phyloP scores from a whole-genome alignment of 139 green algal species.

The Microglena sp. region DNA sequence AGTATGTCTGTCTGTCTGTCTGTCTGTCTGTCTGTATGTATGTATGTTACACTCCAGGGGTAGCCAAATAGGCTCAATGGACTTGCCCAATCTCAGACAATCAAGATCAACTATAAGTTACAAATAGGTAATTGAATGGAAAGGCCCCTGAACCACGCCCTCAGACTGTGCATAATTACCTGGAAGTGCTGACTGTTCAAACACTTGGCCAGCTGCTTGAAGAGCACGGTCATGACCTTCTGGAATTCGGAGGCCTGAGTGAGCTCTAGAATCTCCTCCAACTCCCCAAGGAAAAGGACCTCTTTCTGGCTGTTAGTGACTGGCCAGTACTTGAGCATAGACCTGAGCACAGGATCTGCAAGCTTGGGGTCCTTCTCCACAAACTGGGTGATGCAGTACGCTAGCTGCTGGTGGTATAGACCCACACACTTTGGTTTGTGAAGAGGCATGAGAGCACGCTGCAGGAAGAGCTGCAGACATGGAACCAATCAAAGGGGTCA shows the following conservation, averaged over 20 bases:
- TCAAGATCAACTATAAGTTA: no score
- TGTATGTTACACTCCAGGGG: no score
- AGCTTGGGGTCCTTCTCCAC: constrained; percentile 97
- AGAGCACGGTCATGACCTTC: constrained; percentile 79
- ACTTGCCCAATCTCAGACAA: no score
- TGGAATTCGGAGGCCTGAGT: constrained; percentile 76
- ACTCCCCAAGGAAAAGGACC: constrained; percentile 92
- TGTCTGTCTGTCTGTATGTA: no score
- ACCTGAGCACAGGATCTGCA: constrained; percentile 78
- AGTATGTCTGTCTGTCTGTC: no score
- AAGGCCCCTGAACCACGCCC: no score
- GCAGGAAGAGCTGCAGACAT: constrained; percentile 80
- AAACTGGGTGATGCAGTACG: constrained; percentile 99
- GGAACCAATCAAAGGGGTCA: no score
- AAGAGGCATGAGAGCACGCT: constrained; percentile 86
- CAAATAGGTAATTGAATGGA: no score
- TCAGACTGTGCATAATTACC: constrained; percentile 34
- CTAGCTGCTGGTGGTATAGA: constrained; percentile 97
- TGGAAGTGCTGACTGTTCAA: constrained; percentile 83
- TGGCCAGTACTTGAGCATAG: constrained; percentile 94
- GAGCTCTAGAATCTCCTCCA: constrained; percentile 97
- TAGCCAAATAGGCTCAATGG: no score
- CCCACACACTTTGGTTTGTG: constrained; percentile 98
- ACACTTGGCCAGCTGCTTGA: constrained; percentile 83
- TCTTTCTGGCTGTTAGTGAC: constrained; percentile 98